These are phyloP conservation scores for Chlamydomonas schloesseri DNA, from an alignment of 139 green algal species.

Conservation along the genomic window DNA sequence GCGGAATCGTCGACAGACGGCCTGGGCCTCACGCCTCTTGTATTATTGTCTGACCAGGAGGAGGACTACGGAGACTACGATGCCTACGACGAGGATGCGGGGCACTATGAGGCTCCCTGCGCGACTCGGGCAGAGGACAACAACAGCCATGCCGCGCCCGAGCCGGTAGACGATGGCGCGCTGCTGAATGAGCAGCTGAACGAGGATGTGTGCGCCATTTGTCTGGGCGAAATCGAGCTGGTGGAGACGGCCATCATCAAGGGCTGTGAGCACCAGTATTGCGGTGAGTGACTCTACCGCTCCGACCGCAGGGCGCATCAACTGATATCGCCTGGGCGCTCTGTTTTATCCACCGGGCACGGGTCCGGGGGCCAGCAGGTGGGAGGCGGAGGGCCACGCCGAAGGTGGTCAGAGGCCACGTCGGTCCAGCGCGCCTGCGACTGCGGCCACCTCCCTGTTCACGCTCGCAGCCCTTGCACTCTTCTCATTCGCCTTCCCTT, in stretches of 20 bases:
- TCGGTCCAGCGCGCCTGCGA: too few relatives aligned
- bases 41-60: background rate
- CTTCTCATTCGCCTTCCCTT: too few relatives aligned
- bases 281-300: too few relatives aligned
- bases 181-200: too few relatives aligned
- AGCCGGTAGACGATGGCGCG: background rate
- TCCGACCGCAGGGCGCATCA: background rate
- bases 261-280: conserved; percentile 91
- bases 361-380: too few relatives aligned
- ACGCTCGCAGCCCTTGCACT: too few relatives aligned
- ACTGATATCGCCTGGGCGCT: too few relatives aligned
- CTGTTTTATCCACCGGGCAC: too few relatives aligned
- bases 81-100: background rate
- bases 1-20: too few relatives aligned
- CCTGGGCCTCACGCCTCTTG: background rate
- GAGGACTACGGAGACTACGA: conserved; percentile 1
- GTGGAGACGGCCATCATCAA: conserved; percentile 68
- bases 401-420: too few relatives aligned
- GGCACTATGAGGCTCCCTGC: background rate
- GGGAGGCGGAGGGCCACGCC: too few relatives aligned
- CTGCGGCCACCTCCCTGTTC: too few relatives aligned
- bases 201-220: conserved; percentile 84
- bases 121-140: background rate
- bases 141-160: background rate
- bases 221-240: conserved; percentile 72